Conservation (phyloP, 192 early-diverging fungal species). For the Mortierella claussenii region DNA sequence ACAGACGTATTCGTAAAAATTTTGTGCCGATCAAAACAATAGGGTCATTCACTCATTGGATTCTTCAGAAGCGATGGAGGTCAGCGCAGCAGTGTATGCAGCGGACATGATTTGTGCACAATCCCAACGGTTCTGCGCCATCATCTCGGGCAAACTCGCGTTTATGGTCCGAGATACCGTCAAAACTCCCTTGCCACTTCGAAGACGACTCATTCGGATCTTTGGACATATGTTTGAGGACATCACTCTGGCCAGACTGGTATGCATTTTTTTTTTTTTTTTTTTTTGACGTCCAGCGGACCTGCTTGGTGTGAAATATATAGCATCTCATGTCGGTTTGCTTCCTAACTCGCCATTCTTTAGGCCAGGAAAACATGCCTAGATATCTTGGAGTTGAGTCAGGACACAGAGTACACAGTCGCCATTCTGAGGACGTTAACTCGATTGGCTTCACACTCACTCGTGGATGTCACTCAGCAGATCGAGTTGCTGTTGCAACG, state of each 20-base stretch:
- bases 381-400: constrained; percentile 46
- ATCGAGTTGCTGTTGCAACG: constrained; percentile 35
- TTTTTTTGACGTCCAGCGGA: background rate
- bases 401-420: constrained; percentile 48
- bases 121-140: constrained; percentile 56
- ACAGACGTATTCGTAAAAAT: no score
- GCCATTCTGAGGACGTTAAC: constrained; percentile 56
- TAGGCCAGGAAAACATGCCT: constrained; percentile 56
- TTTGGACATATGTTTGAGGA: constrained; percentile 64
- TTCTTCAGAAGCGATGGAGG: constrained; percentile 57
- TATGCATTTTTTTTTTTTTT: constrained; percentile 6
- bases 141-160: constrained; percentile 53
- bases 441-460: constrained; percentile 43
- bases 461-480: constrained; percentile 55
- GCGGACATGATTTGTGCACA: constrained; percentile 58
- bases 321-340: no score
- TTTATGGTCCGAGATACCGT: constrained; percentile 36
- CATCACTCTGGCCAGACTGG: constrained; percentile 54
- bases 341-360: no score
- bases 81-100: constrained; percentile 58
- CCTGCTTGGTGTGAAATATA: no score
- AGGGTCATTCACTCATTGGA: constrained; percentile 56
- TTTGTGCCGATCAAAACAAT: no score
- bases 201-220: constrained; percentile 52
- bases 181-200: constrained; percentile 45